Base-by-base conservation (phyloP, 1,284 basidiomycete species). In the Salmacisia buchloeana region DNA sequence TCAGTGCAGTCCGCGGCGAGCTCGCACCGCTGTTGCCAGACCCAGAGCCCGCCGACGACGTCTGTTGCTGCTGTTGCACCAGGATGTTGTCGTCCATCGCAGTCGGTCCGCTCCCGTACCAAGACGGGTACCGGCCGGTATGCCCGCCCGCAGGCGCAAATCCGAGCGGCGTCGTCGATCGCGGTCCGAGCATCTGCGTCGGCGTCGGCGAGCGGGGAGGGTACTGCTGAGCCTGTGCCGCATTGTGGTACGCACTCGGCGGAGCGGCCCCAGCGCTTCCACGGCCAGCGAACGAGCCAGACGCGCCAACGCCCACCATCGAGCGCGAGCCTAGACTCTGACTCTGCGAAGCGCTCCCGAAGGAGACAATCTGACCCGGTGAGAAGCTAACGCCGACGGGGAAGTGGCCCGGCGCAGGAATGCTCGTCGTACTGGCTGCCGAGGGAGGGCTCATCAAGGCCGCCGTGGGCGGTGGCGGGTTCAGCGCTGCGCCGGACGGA, bases 361-460 rank as follows among this genome's bases (percentile, higher is more conserved):
- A 54, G 27, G 49, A 54, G 29, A 54, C 49, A 54, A 54, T 54
- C 49, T 54, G 49, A 33, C 49, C 49, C 4, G 49, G 49, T 12
- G 49, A 54, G 49, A 54, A 54, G 29, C 49, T 54, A 13, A 54
- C 49, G 10, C 49, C 49, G 27, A 54, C 49, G 15, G 49, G 49
- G 49, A 54, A 54, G 27, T 15, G 7, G 18, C 41, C 41, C 41
- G 18, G 41, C 7, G 10, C 41, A 21, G 41, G 41, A 5, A 43
- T 43, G 27, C 49, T n/a, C 6, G 25, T 54, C 23, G 25, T 54
- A 33, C 29, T 54, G 18, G 25, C 15, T 18, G 49, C 23, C 10
- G 49, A 33, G 15, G 49, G 49, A 31, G 29, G 29, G 13, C 7
- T 13, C 49, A 54, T 54, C 29, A 54, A 15, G 1, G 49, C 49